phyloP scores from a whole-genome alignment of 192 early-diverging fungal species.

The Coemansia sp. region DNA sequence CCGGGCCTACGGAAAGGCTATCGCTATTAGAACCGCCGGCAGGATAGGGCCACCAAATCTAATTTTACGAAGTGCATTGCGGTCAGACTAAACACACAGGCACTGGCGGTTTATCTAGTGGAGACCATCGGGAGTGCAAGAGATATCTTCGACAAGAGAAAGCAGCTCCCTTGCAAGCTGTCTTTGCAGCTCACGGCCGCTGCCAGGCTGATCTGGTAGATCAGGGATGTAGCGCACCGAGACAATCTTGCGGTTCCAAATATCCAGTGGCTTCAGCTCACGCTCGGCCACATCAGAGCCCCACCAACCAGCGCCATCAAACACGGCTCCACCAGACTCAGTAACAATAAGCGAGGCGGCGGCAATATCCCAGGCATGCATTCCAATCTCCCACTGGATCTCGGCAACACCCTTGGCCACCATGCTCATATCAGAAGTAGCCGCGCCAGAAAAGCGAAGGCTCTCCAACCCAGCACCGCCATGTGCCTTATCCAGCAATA shows the following conservation, averaged over 20 bases:
- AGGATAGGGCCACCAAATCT: too few relatives aligned
- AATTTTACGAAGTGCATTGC: too few relatives aligned
- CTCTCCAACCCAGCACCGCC: slow-evolving; percentile 63
- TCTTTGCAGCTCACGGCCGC: slow-evolving; percentile 51
- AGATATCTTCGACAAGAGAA: slow-evolving; percentile 58
- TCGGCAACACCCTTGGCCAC: slow-evolving; percentile 83
- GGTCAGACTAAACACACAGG: background rate
- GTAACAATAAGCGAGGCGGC: slow-evolving; percentile 80
- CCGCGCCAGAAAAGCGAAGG: slow-evolving; percentile 74
- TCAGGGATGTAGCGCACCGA: slow-evolving; percentile 39
- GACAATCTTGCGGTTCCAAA: slow-evolving; percentile 43
- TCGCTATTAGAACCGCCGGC: too few relatives aligned
- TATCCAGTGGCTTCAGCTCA: slow-evolving; percentile 21
- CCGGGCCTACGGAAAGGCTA: too few relatives aligned
- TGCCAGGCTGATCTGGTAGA: slow-evolving; percentile 29
- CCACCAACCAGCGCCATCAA: slow-evolving; percentile 58
- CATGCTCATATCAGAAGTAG: slow-evolving; percentile 72
- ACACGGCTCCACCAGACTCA: slow-evolving; percentile 83
- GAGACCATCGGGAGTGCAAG: slow-evolving; percentile 44
- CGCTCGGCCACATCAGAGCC: slow-evolving; percentile 19
- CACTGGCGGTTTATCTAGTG: slow-evolving; percentile 3
- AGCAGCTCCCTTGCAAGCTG: slow-evolving; percentile 60
- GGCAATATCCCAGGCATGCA: slow-evolving; percentile 78
- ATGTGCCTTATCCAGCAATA: slow-evolving; percentile 57
- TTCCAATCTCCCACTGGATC: slow-evolving; percentile 90